Evolutionary conservation across 208 protist genomes (phyloP), one percentile per base, ranked within the genome.

Genomic region (Crithidia expoeki): DNA sequence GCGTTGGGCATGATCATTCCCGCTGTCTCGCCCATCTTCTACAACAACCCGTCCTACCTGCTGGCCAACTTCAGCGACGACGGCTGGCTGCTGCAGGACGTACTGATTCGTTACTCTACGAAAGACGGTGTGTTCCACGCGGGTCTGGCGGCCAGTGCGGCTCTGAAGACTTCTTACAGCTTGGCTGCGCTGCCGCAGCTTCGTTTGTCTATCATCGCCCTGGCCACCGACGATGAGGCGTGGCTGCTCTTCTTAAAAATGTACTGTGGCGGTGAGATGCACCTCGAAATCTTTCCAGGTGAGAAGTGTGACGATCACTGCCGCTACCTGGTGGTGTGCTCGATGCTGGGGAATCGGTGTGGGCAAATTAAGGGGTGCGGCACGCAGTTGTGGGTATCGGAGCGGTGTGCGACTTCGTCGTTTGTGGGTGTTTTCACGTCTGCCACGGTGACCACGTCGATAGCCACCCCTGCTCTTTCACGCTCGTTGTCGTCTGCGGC

Each of bases 31-130:
- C 86, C 88, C 44, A 63, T 93, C 36, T 93, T 80, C 53, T 53
- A 36, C 23, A 94, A 93, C 76, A 19, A 64, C 36, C 86, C 91
- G n/a, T 82, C 82, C 52, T 94, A 93, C 62, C 56, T 96, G 12
- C 52, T 89, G 53, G 84, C 79, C 32, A 51, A 69, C 36, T 79
- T 96, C 56, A 60, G 60, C 32, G 62, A 72, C 9, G 36, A 74
- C 4, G 42, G 51, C 12, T 86, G 74, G 75, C 46, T 25, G 23
- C 58, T 92, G 36, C 38, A 79, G 32, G 80, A 78, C 28, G 34
- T 92, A 36, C 55, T 21, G 5, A 82, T 88, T 56, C 88, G 86
- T 40, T 91, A 83, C 60, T 34, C 86, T 12, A 74, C 46, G 1
- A 64, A 19, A 16, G 75, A 76, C 28, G 71, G 51, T 21, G 60